Evolutionary conservation across 1,284 basidiomycete genomes (phyloP).

Genomic region (Coriolopsis trogii): DNA sequence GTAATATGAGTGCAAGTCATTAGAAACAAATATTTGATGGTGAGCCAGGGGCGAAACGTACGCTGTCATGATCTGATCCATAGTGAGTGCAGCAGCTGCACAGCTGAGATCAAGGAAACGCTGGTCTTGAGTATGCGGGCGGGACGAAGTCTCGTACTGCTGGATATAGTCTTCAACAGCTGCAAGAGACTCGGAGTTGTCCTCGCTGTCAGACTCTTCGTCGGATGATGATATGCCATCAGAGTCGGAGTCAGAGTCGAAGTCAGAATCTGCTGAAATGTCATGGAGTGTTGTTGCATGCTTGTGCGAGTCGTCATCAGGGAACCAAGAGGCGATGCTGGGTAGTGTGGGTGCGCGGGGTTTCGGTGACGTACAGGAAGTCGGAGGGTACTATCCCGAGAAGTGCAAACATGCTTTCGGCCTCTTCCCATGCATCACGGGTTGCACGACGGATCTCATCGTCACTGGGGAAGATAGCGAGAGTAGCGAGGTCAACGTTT

Average conservation of each 20-base stretch:
- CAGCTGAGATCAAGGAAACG: constrained; percentile 4
- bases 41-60: too few species aligned
- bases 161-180: constrained; percentile 1
- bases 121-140: not conserved
- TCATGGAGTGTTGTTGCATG: not conserved
- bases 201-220: not conserved
- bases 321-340: constrained; percentile 4
- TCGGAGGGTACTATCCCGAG: constrained; percentile 12
- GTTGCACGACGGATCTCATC: constrained; percentile 6
- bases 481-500: constrained; percentile 8
- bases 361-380: not conserved
- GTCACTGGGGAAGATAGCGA: constrained; percentile 11
- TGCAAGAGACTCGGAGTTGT: not conserved
- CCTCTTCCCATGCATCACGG: constrained; percentile 16
- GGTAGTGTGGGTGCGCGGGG: not conserved
- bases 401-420: constrained; percentile 4
- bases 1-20: too few species aligned
- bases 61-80: constrained; percentile 1
- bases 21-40: too few species aligned
- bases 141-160: not conserved
- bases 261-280: not conserved
- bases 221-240: not conserved
- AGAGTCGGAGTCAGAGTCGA: not conserved
- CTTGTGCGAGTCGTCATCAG: not conserved
- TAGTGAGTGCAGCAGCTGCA: constrained; percentile 3